Percentiles rank a stretch among this genome's conserved stretches.
Evolutionary conservation across 345 rosid genomes (phyloP).

Genomic region (Brassica cretica): DNA sequence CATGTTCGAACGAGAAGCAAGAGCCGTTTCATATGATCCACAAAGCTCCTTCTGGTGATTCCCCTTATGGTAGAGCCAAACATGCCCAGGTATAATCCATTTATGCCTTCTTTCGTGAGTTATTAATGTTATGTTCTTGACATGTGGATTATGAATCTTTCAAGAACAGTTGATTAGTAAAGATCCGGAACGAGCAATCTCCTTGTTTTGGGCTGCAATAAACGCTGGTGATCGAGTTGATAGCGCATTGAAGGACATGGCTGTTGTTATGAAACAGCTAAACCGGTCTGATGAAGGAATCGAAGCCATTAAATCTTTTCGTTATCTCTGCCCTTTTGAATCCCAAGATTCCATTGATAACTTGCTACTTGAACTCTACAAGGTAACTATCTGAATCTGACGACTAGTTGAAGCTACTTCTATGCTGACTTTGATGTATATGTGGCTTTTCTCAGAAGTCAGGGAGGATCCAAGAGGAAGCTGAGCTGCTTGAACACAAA

Average conservation of each 20-base stretch:
- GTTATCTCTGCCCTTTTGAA: slow-evolving; percentile 66
- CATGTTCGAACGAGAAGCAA: slow-evolving; percentile 25
- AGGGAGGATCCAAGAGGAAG: slow-evolving; percentile 33
- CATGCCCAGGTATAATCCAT: slow-evolving; percentile 58
- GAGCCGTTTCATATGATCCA: slow-evolving; percentile 57
- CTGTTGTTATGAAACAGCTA: slow-evolving; percentile 66
- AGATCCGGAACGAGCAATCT: slow-evolving; percentile 67
- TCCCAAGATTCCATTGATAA: slow-evolving; percentile 84
- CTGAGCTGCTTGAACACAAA: slow-evolving; percentile 34
- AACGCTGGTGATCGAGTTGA: slow-evolving; percentile 74
- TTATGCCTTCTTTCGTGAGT: background rate
- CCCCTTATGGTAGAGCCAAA: slow-evolving; percentile 77
- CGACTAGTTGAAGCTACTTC: background rate
- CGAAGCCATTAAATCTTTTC: slow-evolving; percentile 76
- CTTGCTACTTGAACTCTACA: slow-evolving; percentile 78
- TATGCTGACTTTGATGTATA: background rate
- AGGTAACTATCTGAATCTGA: slow-evolving; percentile 41
- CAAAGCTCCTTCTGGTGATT: slow-evolving; percentile 63
- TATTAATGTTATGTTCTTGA: background rate
- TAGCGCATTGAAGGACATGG: slow-evolving; percentile 79
- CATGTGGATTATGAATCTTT: background rate
- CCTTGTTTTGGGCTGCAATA: slow-evolving; percentile 80
- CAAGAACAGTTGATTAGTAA: slow-evolving; percentile 56
- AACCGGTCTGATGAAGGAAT: slow-evolving; percentile 73
- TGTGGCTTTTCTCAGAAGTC: slow-evolving; percentile 23